Base-by-base conservation (phyloP, 2,329 filamentous ascomycete genomes). In the Paradendryphiella salina region DNA sequence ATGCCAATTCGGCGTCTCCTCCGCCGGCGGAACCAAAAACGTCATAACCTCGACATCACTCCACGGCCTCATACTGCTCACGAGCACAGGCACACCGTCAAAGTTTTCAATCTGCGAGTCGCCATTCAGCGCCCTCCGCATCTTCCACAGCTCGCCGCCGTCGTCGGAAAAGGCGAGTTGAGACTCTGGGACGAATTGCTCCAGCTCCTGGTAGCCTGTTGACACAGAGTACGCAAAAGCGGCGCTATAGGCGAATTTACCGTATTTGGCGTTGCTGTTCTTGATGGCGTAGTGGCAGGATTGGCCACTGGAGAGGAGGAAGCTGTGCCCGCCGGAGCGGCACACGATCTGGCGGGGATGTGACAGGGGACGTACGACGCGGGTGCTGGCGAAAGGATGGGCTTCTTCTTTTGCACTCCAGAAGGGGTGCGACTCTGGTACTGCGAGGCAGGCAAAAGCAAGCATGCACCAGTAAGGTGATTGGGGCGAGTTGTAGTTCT, bases 231-330 rank as follows among this genome's bases (percentile, higher is more conserved):
- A 92, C 15, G 80, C 87, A 69, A 89, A 92, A 0, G 86, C 82
- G 44, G 86, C 85, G 64, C 84, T 88, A 73, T 92, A 92, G 5
- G 87, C 87, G 66, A 92, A 91, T 52, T 84, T 82, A 38, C 88
- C 88, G 70, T 92, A 92, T 66, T 92, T 92, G 54, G 88, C 87
- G 69, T 92, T 88, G 0, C 88, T 89, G 46, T 86, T 88, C 72
- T 89, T 89, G 78, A 92, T 86, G 0, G 88, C 86, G 67, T 92
- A 92, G 70, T 88, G 86, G 72, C 88, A 92, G n/a, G 85, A 86
- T 69, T 93, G 88, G 1, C 89, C 88, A 0, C 85, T 88, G 3
- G 61, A 66, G 6, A 92, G 79, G 18, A 92, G 78, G 78, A 91
- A 88, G 37, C 85, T 86, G 69, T 92, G 88, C 0, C 85, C 86